phyloP scores from a whole-genome alignment of 1,284 basidiomycete species.

The Lentinula novae-zelandiae region DNA sequence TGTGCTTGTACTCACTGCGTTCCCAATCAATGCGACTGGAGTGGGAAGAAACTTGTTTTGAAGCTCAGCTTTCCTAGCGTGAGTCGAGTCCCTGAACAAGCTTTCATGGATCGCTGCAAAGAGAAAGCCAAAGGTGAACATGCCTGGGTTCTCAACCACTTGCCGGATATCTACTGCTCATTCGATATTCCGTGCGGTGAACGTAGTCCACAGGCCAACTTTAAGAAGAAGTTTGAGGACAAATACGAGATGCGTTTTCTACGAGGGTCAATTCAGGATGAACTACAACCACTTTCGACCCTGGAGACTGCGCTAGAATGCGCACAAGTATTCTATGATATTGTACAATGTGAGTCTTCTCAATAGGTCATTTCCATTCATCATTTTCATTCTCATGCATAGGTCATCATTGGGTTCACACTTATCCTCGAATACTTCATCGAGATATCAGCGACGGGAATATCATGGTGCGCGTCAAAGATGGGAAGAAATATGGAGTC shows the following conservation, averaged over 20 bases:
- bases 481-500: no score
- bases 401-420: neutral
- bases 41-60: neutral
- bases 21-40: neutral
- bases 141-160: neutral
- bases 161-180: neutral
- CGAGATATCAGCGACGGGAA: no score
- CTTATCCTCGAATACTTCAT: no score
- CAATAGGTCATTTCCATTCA: no score
- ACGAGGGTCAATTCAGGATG: neutral
- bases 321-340: conserved; percentile 4
- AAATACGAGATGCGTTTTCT: neutral
- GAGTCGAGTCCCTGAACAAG: neutral
- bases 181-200: neutral
- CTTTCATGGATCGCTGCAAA: neutral
- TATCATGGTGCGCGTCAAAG: no score
- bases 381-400: neutral
- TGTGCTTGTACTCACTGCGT: neutral
- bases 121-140: neutral
- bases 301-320: neutral
- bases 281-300: neutral
- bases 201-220: neutral
- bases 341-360: conserved; percentile 2
- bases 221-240: neutral
- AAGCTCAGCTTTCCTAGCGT: neutral